Base-by-base conservation (phyloP, 2,329 filamentous ascomycete species). In the Fusarium sulawesiense region DNA sequence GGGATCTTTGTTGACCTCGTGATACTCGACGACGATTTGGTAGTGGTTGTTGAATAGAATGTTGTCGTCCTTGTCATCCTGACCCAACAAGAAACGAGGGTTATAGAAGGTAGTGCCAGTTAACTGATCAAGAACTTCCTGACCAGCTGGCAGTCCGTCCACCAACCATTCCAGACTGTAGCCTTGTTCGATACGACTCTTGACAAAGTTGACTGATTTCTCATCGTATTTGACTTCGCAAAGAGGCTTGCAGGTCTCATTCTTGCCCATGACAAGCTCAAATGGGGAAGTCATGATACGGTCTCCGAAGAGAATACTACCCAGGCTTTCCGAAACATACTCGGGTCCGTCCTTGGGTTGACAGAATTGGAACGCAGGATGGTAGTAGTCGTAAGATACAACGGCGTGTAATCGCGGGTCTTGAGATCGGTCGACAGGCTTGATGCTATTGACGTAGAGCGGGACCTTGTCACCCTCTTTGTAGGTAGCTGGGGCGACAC, bases 201-300 rank as follows among this genome's bases (percentile, higher is more conserved):
- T 97, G 67, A 97, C 91, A 69, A 97, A 98, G 56, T 89, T 85
- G 21, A 93, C 88, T 55, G 90, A 88, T 20, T 86, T 84, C 30
- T 88, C 82, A 46, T 92, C 86, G 77, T 90, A 92, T 42, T 86
- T 86, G 44, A 87, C 85, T 29, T 85, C 82, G 80, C 96, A 99
- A 5, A 97, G 85, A 18, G 87, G 80, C 79, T 95, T 96, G 84
- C 96, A 99, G 0, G 90, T 91, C 80, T 98, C 92, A 78, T 99
- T 96, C 68, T 89, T 84, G 58, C 83, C 89, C 94, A 99, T 98
- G 72, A 89, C 88, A 65, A 98, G 84, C 77, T 97, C 89, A 77
- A 97, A 97, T 0, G 95, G 93, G 37, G 95, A 98, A n/a, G 93
- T 97, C 83, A 93, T 93, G 83, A 99, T 99, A 60, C 96, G 89